Evolutionary conservation across 2,329 filamentous ascomycete genomes (phyloP), one percentile per base, ranked within the genome.

Genomic region (Ceratocystis variospora): DNA sequence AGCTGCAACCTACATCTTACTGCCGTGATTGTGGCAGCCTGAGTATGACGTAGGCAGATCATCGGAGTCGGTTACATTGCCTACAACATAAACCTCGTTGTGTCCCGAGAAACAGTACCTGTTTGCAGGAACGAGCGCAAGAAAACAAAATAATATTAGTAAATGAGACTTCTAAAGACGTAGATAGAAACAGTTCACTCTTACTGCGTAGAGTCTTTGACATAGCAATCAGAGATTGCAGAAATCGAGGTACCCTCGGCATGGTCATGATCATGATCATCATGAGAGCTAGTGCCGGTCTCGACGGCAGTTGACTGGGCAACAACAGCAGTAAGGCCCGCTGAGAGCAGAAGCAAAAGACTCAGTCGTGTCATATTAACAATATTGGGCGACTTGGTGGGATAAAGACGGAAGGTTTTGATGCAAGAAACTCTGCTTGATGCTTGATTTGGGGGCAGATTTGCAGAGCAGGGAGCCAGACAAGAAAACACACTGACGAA

Each of bases 11-110:
- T 76, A 87, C 83, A 78, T 79, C 61, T 84, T 78, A 2, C 73
- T 71, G 17, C 77, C 85, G 73, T 89, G 86, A 0, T 75, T 71
- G 72, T 89, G 86, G 71, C 87, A 89, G 65, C 75, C 83, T 0
- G 85, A 88, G 71, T 84, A 88, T 63, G 81, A 75, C 0, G 84
- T 76, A 1, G 86, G 84, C 17, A 83, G 73, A 61, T 80, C 79
- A 57, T 79, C 78, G 1, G 80, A 84, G 17, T 78, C 79, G 2
- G 82, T 87, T 3, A 77, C 76, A 8, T 79, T 78, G 2, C 77
- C 75, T 57, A 77, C 74, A 25, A 80, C 74, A 41, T 74, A 70
- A 65, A 77, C 80, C 71, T 80, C 78, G 0, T 74, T 74, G 10
- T 73, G 71, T 61, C 75, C 76, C 41, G 74, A 76, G 69, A 79